A percentile compares a stretch with the other conserved stretches of the same genome.
Conservation (phyloP, 306 rosid genomes). For the Abrus pulchellus region DNA sequence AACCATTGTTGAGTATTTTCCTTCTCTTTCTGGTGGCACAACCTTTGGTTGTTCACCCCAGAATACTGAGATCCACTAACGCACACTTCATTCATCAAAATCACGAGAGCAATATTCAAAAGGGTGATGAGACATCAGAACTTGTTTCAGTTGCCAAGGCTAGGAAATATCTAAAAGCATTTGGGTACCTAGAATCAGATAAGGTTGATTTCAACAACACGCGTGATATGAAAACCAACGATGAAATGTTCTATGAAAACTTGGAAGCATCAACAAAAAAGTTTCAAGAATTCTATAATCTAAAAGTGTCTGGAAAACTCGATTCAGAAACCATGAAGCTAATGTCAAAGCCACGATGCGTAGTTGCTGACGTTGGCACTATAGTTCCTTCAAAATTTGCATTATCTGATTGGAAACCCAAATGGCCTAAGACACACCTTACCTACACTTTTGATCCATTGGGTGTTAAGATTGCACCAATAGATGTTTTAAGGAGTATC, state of each 20-base stretch:
- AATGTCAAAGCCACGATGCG: neutral
- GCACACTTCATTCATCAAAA: neutral
- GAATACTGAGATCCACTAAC: neutral
- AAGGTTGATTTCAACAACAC: neutral
- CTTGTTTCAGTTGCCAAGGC: neutral
- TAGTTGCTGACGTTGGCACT: neutral
- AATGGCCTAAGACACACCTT: neutral
- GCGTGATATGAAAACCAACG: neutral
- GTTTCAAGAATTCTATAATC: constrained; percentile 2
- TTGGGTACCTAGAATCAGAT: neutral
- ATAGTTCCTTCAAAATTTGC: neutral
- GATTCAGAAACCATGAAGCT: constrained; percentile 7
- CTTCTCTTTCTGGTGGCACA: constrained; percentile 4
- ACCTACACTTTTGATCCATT: neutral
- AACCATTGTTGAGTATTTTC: neutral
- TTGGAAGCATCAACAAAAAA: neutral
- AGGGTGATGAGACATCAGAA: neutral
- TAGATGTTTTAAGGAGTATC: neutral
- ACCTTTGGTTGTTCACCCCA: neutral
- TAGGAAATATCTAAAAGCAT: constrained; percentile 2
- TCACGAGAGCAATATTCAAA: neutral
- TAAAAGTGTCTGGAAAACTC: constrained; percentile 20
- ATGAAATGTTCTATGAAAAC: neutral
- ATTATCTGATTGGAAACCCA: neutral
- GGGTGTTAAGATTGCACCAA: neutral